Evolutionary conservation across 106 monocot genomes (phyloP), one percentile per base, ranked within the genome.

Genomic region (Dioscorea dumetorum): DNA sequence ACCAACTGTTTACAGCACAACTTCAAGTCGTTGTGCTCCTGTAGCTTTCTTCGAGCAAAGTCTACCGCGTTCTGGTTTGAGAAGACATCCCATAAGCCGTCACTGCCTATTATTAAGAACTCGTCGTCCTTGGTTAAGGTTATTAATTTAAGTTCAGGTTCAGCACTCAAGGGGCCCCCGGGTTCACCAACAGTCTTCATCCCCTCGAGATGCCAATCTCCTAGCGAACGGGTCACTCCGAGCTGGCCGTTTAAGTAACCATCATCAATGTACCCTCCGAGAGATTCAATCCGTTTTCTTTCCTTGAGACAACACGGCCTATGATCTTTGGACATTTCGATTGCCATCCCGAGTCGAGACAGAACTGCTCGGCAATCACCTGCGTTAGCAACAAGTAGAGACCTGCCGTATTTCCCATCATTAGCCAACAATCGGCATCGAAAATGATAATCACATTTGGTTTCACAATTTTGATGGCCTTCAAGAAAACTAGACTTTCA

Each of bases 291-390:
- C 1, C 92, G 80, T 50, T 72, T 76, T 49, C 62, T 71, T 67
- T 93, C 92, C n/a, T 64, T 75, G 61, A 60, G 24, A 56, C 88
- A 83, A 63, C 83, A 74, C 17, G 92, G 92, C 41, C 83, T 75
- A 78, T 93, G 92, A 70, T 93, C 92, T 41, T 61, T 82, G 48
- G 92, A 88, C 92, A 93, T 93, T 21, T 83, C 88, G 6, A 88
- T 67, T 2, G 85, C 92, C 4, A 59, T 6, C 2, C 92, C 88
- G 4, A 66, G 50, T 21, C 83, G 85, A 12, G 92, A 88, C 14
- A 93, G 88, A 12, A 93, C 85, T 2, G 92, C 92, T 48, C 92
- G 71, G 56, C 92, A 88, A 48, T 93, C 92, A 2, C 92, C 92
- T 15, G 85, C 88, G 71, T 93, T 93, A 4, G 92, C 92, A 34